Evolutionary conservation across 108 stramenopile species (phyloP).

Genomic region (Schizochytrium sp.): DNA sequence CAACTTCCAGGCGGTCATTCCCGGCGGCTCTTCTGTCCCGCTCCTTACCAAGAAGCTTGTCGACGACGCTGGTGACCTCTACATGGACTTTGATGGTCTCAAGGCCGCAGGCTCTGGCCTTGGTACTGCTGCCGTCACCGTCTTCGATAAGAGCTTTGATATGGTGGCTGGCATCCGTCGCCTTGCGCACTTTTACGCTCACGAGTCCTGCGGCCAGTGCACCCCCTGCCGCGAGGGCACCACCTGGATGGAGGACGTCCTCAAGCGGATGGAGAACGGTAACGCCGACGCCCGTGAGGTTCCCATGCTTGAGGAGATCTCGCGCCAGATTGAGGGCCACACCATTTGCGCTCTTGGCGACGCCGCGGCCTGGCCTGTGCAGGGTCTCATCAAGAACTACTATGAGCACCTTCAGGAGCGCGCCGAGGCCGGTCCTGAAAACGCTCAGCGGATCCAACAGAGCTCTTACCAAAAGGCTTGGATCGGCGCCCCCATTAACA

Average conservation of each 20-base stretch:
- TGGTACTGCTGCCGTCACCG: constrained; percentile 98
- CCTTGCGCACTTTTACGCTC: constrained; percentile 98
- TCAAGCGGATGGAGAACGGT: constrained; percentile 62
- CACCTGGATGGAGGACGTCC: constrained; percentile 77
- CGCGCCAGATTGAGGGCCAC: constrained; percentile 97
- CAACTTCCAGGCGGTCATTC: constrained; percentile 95
- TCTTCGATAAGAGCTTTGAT: constrained; percentile 97
- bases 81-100: constrained; percentile 99
- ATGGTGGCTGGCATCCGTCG: constrained; percentile 99
- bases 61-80: constrained; percentile 64
- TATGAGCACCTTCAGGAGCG: constrained; percentile 92
- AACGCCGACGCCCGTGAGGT: constrained; percentile 97
- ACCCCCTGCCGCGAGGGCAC: constrained; percentile 98
- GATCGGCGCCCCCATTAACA: constrained; percentile 81
- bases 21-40: constrained; percentile 97
- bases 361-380: constrained; percentile 99
- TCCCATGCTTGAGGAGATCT: constrained; percentile 99
- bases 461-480: constrained; percentile 91
- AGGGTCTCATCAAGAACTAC: constrained; percentile 92
- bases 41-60: constrained; percentile 88
- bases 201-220: constrained; percentile 99
- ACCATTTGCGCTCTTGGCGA: constrained; percentile 99
- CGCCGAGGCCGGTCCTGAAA: constrained; percentile 6
- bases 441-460: constrained; percentile 26
- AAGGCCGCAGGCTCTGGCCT: constrained; percentile 80